Base-by-base conservation (phyloP, 106 monocot genomes). In the Acanthochlamys bracteata region DNA sequence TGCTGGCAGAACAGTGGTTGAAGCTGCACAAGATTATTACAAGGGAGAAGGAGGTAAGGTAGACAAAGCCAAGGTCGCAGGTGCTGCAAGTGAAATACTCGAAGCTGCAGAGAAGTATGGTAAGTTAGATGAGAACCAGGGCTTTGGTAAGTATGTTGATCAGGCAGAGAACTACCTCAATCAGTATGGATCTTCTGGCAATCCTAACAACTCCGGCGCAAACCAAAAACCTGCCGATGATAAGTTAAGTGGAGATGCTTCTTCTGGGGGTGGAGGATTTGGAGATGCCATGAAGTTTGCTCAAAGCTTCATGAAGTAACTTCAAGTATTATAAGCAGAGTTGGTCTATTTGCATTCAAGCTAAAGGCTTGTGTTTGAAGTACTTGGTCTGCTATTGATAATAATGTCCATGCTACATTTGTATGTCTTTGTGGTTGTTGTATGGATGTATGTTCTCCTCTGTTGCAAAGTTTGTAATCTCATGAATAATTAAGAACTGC, bases 151-250 rank as follows among this genome's bases (percentile, higher is more conserved):
- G 49, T 78, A 78, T 21, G 78, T 78, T 0, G 68, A 73, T 12
- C 72, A 78, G 58, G 78, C 78, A 3, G 78, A 78, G 57, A 42
- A 15, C 4, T 78, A 73, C 53, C 78, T 78, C 39, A 47, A 73
- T 11, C 27, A 69, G 15, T 78, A 78, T 63, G 27, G 20, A 41
- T 42, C 60, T 14, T 23, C 63, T 20, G 11, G 12, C 25, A 39
- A 7, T 19, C 11, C 25, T 33, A 40, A 23, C 73, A 22, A 17
- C 27, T 41, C 0, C 6, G 17, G 13, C 60, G 10, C 24, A 49
- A 11, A 43, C 61, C 19, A 55, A 22, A 11, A 27, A 17, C 49
- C 52, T 23, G 11, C 71, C 4, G 11, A 27, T 41, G 39, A 9
- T 46, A 11, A 23, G 21, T 8, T 42, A 16, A 21, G 21, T n/a